phyloP scores from a whole-genome alignment of 805 yeast genomes.

The Pichia deserticola region DNA sequence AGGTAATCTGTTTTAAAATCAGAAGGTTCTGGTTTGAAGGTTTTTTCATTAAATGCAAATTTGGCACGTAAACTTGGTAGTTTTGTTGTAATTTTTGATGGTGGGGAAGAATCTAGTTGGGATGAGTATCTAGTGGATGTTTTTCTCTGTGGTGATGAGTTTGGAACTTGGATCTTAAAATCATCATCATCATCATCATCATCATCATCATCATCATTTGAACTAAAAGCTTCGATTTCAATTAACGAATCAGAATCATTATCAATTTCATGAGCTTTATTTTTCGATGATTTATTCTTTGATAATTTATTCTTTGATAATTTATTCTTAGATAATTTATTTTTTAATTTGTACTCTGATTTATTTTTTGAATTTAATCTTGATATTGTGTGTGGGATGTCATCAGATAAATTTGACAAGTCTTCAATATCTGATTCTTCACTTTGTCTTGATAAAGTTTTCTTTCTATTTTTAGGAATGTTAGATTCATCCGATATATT shows the following conservation, averaged over 20 bases:
- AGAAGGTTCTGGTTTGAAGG: not conserved
- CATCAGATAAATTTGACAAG: too few relatives aligned
- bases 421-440: too few relatives aligned
- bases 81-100: constrained; percentile 18
- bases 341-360: too few relatives aligned
- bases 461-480: not conserved
- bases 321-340: too few relatives aligned
- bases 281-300: not conserved
- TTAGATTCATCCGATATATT: not conserved
- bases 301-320: too few relatives aligned
- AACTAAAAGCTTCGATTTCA: not conserved
- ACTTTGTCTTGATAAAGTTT: too few relatives aligned
- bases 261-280: not conserved
- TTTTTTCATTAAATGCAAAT: constrained; percentile 29
- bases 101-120: constrained; percentile 19
- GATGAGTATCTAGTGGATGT: constrained; percentile 5
- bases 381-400: too few relatives aligned
- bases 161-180: constrained; percentile 40
- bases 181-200: constrained; percentile 4
- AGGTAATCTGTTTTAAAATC: constrained; percentile 18
- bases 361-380: too few relatives aligned
- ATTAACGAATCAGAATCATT: not conserved
- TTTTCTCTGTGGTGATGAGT: constrained; percentile 35
- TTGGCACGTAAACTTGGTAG: constrained; percentile 33
- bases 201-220: not conserved